These are phyloP conservation scores for Hypericum perforatum DNA, from an alignment of 345 rosid species.

Conservation along the genomic window DNA sequence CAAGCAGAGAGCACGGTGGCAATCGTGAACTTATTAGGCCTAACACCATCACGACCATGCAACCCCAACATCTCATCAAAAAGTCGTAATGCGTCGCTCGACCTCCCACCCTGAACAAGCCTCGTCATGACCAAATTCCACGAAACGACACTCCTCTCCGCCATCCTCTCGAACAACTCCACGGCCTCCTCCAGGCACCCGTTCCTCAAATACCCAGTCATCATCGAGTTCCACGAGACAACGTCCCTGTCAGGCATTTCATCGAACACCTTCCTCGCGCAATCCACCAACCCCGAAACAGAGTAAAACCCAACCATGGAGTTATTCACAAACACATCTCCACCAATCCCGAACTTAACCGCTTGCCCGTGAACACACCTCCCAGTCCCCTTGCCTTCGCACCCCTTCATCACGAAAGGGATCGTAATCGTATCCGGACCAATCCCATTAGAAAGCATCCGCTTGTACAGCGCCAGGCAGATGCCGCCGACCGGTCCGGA, in stretches of 20 bases:
- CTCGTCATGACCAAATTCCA: constrained; percentile 61
- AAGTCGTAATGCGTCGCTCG: constrained; percentile 40
- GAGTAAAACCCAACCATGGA: too few species aligned
- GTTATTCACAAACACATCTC: too few species aligned
- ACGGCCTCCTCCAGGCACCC: constrained; percentile 36
- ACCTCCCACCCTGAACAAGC: constrained; percentile 41
- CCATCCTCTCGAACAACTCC: constrained; percentile 31
- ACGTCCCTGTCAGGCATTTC: constrained; percentile 39
- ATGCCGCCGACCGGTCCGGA: too few species aligned
- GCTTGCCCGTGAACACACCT: too few species aligned
- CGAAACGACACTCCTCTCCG: constrained; percentile 28
- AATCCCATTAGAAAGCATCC: too few species aligned
- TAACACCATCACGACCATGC: constrained; percentile 12
- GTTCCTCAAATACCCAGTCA: constrained; percentile 40
- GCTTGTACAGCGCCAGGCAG: too few species aligned
- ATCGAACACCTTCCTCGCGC: constrained; percentile 43
- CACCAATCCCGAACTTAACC: too few species aligned
- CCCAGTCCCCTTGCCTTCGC: too few species aligned
- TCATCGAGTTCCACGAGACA: constrained; percentile 53
- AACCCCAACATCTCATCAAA: constrained; percentile 39
- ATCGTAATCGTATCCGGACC: too few species aligned
- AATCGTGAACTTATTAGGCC: constrained; percentile 45
- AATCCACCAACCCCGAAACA: background rate
- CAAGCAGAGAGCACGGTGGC: constrained; percentile 54
- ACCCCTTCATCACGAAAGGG: too few species aligned